Evolutionary conservation across 306 rosid species (phyloP).

Genomic region (Alnus glutinosa): DNA sequence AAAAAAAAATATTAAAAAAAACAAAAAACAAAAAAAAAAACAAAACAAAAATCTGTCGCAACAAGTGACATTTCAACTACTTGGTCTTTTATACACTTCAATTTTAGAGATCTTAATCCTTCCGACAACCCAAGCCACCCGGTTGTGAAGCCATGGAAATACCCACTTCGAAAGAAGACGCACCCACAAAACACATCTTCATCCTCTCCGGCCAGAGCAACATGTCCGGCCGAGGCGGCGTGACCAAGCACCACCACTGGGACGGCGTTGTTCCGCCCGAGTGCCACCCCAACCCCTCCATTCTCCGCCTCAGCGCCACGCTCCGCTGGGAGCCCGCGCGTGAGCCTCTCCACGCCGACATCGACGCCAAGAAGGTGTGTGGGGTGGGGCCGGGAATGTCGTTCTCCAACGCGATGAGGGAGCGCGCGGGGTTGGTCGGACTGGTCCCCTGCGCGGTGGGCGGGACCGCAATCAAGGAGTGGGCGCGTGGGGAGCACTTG

Average conservation of each 20-base stretch:
- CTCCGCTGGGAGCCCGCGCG: constrained; percentile 68
- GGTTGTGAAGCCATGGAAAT: constrained; percentile 24
- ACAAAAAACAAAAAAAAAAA: no score
- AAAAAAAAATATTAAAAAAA: no score
- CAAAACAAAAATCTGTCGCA: no score
- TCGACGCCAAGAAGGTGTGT: constrained; percentile 56
- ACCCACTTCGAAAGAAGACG: neutral
- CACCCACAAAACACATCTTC: constrained; percentile 55
- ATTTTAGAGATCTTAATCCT: no score
- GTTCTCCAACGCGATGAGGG: constrained; percentile 58
- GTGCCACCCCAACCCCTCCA: constrained; percentile 46
- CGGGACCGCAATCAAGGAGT: constrained; percentile 77
- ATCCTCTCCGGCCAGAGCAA: constrained; percentile 91
- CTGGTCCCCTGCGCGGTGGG: constrained; percentile 91
- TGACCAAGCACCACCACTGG: constrained; percentile 48
- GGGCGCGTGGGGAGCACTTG: constrained; percentile 84
- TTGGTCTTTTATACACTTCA: no score
- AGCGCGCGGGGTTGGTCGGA: constrained; percentile 39
- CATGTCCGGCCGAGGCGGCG: constrained; percentile 89
- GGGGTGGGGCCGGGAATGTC: constrained; percentile 88
- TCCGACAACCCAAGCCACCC: neutral
- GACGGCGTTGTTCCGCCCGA: constrained; percentile 71
- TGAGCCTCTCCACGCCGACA: constrained; percentile 81
- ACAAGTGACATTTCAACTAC: no score
- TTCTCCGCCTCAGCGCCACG: constrained; percentile 56